Evolutionary conservation across 1,284 basidiomycete genomes (phyloP).

Genomic region (Fomitopsis pinicola): DNA sequence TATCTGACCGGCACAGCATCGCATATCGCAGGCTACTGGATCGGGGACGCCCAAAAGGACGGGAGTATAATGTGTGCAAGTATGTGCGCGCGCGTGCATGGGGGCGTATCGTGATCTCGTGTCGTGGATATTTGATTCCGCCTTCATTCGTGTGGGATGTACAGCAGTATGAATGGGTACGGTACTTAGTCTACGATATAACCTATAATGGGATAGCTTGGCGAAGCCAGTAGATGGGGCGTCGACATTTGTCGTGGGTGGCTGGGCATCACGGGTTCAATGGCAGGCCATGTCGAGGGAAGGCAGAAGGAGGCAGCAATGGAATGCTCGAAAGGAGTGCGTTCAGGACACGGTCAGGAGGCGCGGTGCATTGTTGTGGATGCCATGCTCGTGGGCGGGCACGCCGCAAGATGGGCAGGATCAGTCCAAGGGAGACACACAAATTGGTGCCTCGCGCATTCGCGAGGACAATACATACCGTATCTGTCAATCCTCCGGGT

Average conservation of each 20-base stretch:
- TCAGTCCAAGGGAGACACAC: not conserved
- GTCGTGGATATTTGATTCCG: slow-evolving; percentile 4
- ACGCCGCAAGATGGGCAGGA: not conserved
- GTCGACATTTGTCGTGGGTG: not conserved
- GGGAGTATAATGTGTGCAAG: not conserved
- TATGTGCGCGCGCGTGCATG: not conserved
- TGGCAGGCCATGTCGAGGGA: not conserved
- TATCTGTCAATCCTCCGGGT: slow-evolving; percentile 9
- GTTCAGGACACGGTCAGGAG: not conserved
- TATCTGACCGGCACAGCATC: slow-evolving; percentile 6
- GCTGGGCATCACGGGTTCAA: slow-evolving; percentile 2
- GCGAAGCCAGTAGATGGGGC: not conserved
- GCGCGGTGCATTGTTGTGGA: not conserved
- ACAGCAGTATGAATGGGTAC: slow-evolving; percentile 3
- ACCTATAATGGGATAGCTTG: slow-evolving; percentile 6
- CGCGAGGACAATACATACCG: not conserved
- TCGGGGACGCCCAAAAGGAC: slow-evolving; percentile 9
- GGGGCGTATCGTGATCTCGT: not conserved
- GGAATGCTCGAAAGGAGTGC: not conserved
- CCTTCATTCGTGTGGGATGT: not conserved
- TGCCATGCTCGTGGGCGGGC: not conserved
- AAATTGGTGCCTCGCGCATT: slow-evolving; percentile 2
- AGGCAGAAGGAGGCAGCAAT: not conserved
- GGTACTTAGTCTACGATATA: not conserved
- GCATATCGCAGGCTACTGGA: not conserved